These are phyloP conservation scores for Termitomyces sp. DNA, from an alignment of 768 basidiomycete genomes.

Conservation along the genomic window DNA sequence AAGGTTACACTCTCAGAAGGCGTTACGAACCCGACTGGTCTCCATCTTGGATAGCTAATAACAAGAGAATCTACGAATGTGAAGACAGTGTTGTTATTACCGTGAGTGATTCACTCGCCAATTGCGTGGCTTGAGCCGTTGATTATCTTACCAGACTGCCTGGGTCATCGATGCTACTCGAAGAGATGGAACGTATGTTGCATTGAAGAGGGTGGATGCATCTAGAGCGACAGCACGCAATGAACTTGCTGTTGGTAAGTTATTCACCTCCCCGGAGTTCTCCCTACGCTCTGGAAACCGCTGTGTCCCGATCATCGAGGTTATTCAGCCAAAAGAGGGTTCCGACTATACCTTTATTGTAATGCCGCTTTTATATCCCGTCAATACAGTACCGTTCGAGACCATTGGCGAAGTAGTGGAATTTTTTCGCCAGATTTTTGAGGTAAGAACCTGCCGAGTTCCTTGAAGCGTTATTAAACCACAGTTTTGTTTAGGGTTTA, in stretches of 20 bases:
- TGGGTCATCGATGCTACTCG: conserved; percentile 29
- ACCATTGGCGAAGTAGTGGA: conserved; percentile 29
- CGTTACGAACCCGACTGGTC: too few species aligned
- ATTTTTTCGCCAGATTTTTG: conserved; percentile 24
- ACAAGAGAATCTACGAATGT: not conserved
- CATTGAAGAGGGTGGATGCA: conserved; percentile 24
- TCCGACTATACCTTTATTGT: conserved; percentile 18
- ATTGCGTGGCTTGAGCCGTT: not conserved
- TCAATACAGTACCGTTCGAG: conserved; percentile 20
- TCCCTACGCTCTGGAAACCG: conserved; percentile 26
- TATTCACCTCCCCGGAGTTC: conserved; percentile 18
- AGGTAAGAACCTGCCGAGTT: conserved; percentile 9
- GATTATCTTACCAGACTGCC: not conserved
- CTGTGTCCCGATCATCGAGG: conserved; percentile 28
- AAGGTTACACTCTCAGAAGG: conserved; percentile 31
- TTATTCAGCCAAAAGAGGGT: conserved; percentile 18
- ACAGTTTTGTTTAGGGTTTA: conserved; percentile 19
- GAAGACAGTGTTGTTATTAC: not conserved
- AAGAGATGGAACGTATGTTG: conserved; percentile 25
- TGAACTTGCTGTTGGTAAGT: conserved; percentile 27
- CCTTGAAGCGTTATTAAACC: not conserved
- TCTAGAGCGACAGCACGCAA: conserved; percentile 11
- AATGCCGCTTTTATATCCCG: conserved; percentile 24
- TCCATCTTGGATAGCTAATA: conserved; percentile 22
- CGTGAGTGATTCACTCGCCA: not conserved